These are phyloP conservation scores for Pyrus communis DNA, from an alignment of 306 rosid species.

Conservation along the genomic window DNA sequence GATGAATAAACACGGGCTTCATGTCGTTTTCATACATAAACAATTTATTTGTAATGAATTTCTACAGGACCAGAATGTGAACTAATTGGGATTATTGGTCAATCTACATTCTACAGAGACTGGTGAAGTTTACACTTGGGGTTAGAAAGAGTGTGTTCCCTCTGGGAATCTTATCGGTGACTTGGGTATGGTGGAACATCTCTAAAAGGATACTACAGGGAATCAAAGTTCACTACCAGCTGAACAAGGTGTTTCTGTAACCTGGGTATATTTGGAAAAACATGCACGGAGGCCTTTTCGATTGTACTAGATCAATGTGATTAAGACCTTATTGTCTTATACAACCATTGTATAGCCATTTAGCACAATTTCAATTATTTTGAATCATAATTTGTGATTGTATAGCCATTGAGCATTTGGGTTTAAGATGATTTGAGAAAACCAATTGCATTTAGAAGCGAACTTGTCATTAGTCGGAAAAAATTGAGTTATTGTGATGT, in stretches of 20 bases:
- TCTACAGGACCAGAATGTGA: too few species aligned
- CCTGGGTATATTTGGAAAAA: neutral
- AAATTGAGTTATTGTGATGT: too few species aligned
- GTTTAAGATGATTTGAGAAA: too few species aligned
- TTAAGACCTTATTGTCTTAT: slow-evolving; percentile 22
- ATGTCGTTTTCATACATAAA: too few species aligned
- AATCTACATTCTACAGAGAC: slow-evolving; percentile 26
- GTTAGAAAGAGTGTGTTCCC: slow-evolving; percentile 93
- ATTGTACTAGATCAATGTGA: slow-evolving; percentile 11
- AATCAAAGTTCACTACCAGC: slow-evolving; percentile 38
- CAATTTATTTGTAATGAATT: too few species aligned
- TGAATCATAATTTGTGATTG: too few species aligned
- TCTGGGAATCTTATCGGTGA: slow-evolving; percentile 55
- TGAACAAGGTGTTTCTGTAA: slow-evolving; percentile 47
- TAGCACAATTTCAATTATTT: too few species aligned
- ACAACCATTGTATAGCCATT: slow-evolving; percentile 18
- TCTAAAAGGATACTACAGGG: slow-evolving; percentile 39
- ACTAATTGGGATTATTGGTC: neutral
- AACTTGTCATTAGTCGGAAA: too few species aligned
- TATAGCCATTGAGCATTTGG: too few species aligned
- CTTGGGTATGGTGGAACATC: slow-evolving; percentile 36
- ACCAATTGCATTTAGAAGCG: too few species aligned
- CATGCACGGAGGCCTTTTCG: neutral
- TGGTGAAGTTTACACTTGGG: slow-evolving; percentile 83
- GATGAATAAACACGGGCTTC: too few species aligned